Evolutionary conservation across 2,329 filamentous ascomycete genomes (phyloP).

Genomic region (Colletotrichum liriopes): DNA sequence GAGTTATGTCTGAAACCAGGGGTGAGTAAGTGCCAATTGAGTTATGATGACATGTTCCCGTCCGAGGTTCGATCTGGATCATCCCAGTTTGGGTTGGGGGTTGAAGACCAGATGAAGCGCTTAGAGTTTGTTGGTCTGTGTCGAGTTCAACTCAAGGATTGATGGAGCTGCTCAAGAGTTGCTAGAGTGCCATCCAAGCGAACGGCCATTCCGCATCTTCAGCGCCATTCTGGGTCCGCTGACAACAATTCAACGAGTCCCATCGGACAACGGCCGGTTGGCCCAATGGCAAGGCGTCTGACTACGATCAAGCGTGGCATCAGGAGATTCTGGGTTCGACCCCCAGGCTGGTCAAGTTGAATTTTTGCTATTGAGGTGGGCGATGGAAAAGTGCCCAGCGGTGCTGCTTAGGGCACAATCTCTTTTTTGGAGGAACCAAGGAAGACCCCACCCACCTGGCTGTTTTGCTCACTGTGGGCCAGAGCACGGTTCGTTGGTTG

Average conservation of each 20-base stretch:
- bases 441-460: constrained; percentile 11
- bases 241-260: not conserved
- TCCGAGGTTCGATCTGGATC: not conserved
- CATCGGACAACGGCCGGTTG: constrained; percentile 44
- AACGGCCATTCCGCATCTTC: not conserved
- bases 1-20: not conserved
- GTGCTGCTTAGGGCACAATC: constrained; percentile 18
- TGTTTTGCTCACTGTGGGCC: constrained; percentile 18
- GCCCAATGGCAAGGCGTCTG: constrained; percentile 61
- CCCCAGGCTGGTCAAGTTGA: constrained; percentile 38
- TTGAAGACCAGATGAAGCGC: constrained; percentile 6
- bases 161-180: not conserved
- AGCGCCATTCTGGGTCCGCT: not conserved
- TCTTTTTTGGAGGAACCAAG: constrained; percentile 10
- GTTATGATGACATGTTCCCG: not conserved
- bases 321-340: constrained; percentile 44
- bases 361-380: not conserved
- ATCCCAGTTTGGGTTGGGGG: not conserved
- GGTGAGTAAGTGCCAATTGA: constrained; percentile 13
- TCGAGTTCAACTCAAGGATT: not conserved
- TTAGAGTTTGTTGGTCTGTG: not conserved
- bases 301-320: constrained; percentile 53
- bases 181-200: not conserved
- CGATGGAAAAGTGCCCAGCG: not conserved
- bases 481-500: constrained; percentile 40